Evolutionary conservation across 768 basidiomycete genomes (phyloP).

Genomic region (Tylopilus felleus): DNA sequence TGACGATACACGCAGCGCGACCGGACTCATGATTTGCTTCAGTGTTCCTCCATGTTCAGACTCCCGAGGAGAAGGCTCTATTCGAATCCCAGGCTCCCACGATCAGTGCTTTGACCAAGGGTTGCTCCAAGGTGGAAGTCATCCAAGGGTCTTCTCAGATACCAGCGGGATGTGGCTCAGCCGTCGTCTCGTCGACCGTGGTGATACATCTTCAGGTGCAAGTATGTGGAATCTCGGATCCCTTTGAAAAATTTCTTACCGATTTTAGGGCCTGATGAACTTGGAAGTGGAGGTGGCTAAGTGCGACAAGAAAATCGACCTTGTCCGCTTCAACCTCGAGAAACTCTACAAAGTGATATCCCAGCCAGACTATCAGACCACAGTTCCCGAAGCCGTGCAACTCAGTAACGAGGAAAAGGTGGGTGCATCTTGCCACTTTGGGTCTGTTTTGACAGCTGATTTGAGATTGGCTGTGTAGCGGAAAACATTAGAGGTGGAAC

Average conservation of each 20-base stretch:
- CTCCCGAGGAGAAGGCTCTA: conserved; percentile 57
- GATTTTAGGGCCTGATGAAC: conserved; percentile 79
- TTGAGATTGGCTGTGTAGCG: conserved; percentile 1
- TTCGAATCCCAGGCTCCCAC: conserved; percentile 73
- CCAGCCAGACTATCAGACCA: conserved; percentile 73
- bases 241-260: background rate
- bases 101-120: conserved; percentile 81
- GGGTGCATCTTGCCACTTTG: background rate
- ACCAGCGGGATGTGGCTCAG: conserved; percentile 78
- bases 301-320: conserved; percentile 83
- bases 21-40: conserved; percentile 3
- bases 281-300: conserved; percentile 84
- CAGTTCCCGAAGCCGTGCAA: conserved; percentile 77
- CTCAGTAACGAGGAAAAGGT: conserved; percentile 81
- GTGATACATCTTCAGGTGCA: conserved; percentile 82
- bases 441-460: background rate
- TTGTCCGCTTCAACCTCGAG: conserved; percentile 63
- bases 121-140: conserved; percentile 73
- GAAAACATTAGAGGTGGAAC: conserved; percentile 66
- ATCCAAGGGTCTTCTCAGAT: conserved; percentile 61
- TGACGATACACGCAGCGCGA: background rate
- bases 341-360: conserved; percentile 74
- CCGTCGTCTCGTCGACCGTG: conserved; percentile 70
- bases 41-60: conserved; percentile 75
- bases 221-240: conserved; percentile 42